Evolutionary conservation across 2,329 filamentous ascomycete species (phyloP).

Genomic region (Colletotrichum shisoi): DNA sequence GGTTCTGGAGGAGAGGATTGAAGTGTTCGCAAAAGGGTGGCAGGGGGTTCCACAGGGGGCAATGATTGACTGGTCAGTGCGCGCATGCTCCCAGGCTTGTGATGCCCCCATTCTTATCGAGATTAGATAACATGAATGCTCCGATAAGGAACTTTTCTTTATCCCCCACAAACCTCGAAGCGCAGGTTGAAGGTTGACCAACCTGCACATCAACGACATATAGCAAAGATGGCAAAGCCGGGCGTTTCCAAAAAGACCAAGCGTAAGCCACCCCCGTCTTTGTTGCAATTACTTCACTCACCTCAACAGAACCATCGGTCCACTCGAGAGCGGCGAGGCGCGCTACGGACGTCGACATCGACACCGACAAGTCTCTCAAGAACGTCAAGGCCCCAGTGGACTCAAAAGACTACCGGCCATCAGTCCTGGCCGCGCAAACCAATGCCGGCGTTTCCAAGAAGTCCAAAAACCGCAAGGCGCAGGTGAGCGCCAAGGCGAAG

Average conservation of each 20-base stretch:
- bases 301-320: constrained; percentile 63
- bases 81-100: constrained; percentile 19
- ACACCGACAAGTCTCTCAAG: constrained; percentile 76
- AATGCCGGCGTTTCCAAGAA: constrained; percentile 74
- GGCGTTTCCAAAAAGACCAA: constrained; percentile 45
- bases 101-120: constrained; percentile 26
- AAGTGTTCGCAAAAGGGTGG: constrained; percentile 7
- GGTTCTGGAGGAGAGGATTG: constrained; percentile 20
- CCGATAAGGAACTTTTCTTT: constrained; percentile 40
- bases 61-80: constrained; percentile 29
- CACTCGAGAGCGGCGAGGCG: constrained; percentile 80
- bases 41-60: constrained; percentile 33
- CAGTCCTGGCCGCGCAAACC: constrained; percentile 74
- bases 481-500: constrained; percentile 63
- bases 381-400: constrained; percentile 61
- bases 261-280: constrained; percentile 36
- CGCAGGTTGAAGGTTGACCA: constrained; percentile 1
- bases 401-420: constrained; percentile 62
- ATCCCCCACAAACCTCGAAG: constrained; percentile 29
- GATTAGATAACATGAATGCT: constrained; percentile 26
- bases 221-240: constrained; percentile 39
- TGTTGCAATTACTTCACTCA: constrained; percentile 23
- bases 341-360: constrained; percentile 73
- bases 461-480: constrained; percentile 64
- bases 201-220: constrained; percentile 26